A percentile compares a stretch with the other conserved stretches of the same genome.
Evolutionary conservation across 2,329 filamentous ascomycete genomes (phyloP).

Genomic region (Pyrenochaeta sp.): DNA sequence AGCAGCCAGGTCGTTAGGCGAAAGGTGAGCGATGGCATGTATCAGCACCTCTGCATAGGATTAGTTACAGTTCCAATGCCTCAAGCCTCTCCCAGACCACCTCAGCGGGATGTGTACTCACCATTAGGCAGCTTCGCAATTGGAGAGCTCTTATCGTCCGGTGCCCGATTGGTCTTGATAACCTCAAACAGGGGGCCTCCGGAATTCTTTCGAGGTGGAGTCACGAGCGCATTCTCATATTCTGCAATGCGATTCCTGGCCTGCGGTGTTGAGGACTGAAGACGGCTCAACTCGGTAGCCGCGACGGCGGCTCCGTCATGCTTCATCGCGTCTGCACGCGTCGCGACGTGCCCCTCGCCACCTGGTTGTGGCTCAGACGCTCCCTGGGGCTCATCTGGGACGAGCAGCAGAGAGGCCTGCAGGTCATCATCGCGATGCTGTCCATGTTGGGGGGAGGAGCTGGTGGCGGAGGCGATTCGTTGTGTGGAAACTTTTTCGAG

Average conservation of each 20-base stretch:
- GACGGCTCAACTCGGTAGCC: slow-evolving; percentile 38
- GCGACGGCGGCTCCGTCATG: slow-evolving; percentile 18
- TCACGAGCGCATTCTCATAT: slow-evolving; percentile 60
- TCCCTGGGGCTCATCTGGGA: slow-evolving; percentile 43
- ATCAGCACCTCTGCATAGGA: slow-evolving; percentile 79
- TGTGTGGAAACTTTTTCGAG: slow-evolving; percentile 54
- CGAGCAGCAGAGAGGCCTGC: slow-evolving; percentile 53
- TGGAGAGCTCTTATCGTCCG: slow-evolving; percentile 55
- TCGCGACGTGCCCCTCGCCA: slow-evolving; percentile 26
- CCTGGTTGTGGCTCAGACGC: slow-evolving; percentile 25
- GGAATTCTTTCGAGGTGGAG: slow-evolving; percentile 46
- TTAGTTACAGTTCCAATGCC: slow-evolving; percentile 9
- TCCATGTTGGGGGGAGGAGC: slow-evolving; percentile 66
- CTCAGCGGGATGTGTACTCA: slow-evolving; percentile 56
- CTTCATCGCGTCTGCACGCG: slow-evolving; percentile 26
- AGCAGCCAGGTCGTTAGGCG: slow-evolving; percentile 80
- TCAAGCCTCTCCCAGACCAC: no score
- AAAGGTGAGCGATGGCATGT: slow-evolving; percentile 87
- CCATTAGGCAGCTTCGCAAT: slow-evolving; percentile 79
- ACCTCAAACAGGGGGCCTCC: slow-evolving; percentile 61
- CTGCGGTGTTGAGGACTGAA: slow-evolving; percentile 27
- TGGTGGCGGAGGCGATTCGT: slow-evolving; percentile 48
- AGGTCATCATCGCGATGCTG: slow-evolving; percentile 53
- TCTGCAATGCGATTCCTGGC: slow-evolving; percentile 61
- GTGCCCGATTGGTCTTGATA: slow-evolving; percentile 55